phyloP scores from a whole-genome alignment of 2,329 filamentous ascomycete genomes.

The Zarea fungicola region DNA sequence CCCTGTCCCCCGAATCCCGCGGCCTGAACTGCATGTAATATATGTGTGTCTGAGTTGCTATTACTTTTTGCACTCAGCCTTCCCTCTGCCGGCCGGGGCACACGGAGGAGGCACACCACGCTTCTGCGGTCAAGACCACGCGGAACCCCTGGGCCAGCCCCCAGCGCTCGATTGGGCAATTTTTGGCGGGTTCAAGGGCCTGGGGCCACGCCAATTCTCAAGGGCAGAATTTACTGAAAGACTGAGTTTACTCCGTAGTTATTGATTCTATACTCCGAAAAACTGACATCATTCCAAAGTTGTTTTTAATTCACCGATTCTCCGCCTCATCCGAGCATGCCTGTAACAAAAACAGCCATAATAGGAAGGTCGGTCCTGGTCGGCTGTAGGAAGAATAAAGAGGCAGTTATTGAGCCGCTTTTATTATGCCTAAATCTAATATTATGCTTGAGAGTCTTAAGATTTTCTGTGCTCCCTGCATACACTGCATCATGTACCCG shows the following conservation, averaged over 20 bases:
- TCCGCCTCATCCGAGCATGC: too few species aligned
- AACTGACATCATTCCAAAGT: background rate
- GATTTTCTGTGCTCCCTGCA: too few species aligned
- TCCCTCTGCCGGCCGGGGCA: slow-evolving; percentile 3
- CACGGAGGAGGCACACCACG: background rate
- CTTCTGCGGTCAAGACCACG: background rate
- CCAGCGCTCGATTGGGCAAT: slow-evolving; percentile 9
- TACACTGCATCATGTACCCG: too few species aligned
- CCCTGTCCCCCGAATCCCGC: slow-evolving; percentile 1
- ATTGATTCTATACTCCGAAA: too few species aligned
- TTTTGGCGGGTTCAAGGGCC: slow-evolving; percentile 9
- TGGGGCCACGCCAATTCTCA: background rate
- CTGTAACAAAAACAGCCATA: background rate
- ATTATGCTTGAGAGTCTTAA: too few species aligned
- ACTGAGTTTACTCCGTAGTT: too few species aligned
- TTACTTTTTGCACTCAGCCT: background rate
- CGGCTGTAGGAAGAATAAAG: too few species aligned
- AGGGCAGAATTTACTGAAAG: background rate
- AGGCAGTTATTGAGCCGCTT: too few species aligned
- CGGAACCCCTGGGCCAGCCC: background rate
- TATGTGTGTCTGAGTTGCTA: background rate
- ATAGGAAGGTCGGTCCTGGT: too few species aligned
- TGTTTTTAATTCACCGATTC: slow-evolving; percentile 6
- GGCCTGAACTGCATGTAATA: background rate
- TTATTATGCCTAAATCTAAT: too few species aligned